phyloP scores from a whole-genome alignment of 768 basidiomycete genomes.

The Auricularia auricula-judae region DNA sequence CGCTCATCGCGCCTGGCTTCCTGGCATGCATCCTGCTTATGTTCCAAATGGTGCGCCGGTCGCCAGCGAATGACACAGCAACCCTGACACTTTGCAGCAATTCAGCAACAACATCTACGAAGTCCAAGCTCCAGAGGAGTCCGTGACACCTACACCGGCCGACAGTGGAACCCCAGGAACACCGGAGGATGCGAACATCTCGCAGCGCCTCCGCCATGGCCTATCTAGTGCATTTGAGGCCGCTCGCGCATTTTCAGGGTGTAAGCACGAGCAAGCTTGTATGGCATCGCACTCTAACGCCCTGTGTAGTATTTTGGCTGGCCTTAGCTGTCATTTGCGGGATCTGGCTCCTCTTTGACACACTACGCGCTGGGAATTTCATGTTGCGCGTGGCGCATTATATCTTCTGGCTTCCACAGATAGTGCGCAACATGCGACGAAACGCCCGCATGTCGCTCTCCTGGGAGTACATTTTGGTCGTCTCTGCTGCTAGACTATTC shows the following conservation, averaged over 20 bases:
- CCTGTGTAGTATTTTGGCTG: conserved; percentile 42
- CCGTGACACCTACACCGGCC: conserved; percentile 21
- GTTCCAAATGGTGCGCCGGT: conserved; percentile 54
- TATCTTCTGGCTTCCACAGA: conserved; percentile 78
- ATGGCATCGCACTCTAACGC: neutral
- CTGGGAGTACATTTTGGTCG: conserved; percentile 65
- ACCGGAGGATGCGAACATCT: neutral
- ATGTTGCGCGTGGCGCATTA: conserved; percentile 68
- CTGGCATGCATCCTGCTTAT: conserved; percentile 69
- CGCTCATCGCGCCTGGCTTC: conserved; percentile 77
- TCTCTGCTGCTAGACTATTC: conserved; percentile 57
- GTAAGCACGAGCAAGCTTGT: neutral
- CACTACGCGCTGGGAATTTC: neutral
- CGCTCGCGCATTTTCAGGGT: neutral
- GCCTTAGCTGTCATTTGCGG: neutral
- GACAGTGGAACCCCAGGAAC: conserved; percentile 10
- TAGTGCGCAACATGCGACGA: conserved; percentile 60
- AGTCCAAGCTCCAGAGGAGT: conserved; percentile 69
- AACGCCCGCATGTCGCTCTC: conserved; percentile 60
- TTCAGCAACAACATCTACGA: conserved; percentile 71
- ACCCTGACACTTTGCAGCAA: conserved; percentile 42
- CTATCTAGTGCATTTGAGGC: neutral
- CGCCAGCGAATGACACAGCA: neutral
- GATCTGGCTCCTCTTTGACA: neutral
- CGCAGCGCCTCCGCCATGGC: neutral